Base-by-base conservation (phyloP, 139 green algal genomes). In the Astrephomene gubernaculifera region DNA sequence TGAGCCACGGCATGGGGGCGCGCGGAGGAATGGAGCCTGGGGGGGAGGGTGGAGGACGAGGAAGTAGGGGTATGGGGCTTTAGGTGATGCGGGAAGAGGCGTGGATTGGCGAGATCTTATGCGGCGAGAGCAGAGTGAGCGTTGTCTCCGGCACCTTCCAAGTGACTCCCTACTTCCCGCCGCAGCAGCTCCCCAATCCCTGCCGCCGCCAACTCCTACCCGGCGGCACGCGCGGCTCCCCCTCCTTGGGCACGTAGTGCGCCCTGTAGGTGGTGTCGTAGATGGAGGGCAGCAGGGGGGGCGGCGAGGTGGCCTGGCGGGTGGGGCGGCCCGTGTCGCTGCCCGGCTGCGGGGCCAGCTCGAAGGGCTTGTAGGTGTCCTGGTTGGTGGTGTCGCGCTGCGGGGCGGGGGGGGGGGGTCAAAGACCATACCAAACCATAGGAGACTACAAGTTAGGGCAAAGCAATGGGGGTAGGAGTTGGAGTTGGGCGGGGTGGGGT, bases 381-480 rank as follows among this genome's bases (percentile, higher is more conserved):
- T 92, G 85, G 74, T 92, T 92, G 64, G 85, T 90, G 38, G 88
- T 90, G 60, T 89, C 71, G 41, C 85, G 71, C 80, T 91, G 83
- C 36, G 43, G 71, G 43, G 44, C n/a, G 25, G 63, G 10, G 21
- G 63, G 9, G 63, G 7, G 63, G 63, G 63, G 63, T 44, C n/a
- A n/a, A n/a, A n/a, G n/a, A n/a, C n/a, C n/a, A n/a, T n/a, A n/a
- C n/a, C n/a, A n/a, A n/a, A n/a, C n/a, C n/a, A n/a, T n/a, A n/a
- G n/a, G n/a, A n/a, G n/a, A n/a, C n/a, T n/a, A n/a, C n/a, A n/a
- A n/a, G n/a, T n/a, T n/a, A n/a, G n/a, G n/a, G n/a, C n/a, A n/a
- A n/a, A n/a, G n/a, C n/a, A n/a, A n/a, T n/a, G n/a, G n/a, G n/a
- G n/a, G n/a, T n/a, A n/a, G n/a, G n/a, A n/a, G n/a, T 41, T 71